Percentiles rank a stretch among this genome's conserved stretches.
These are phyloP conservation scores for Neoboletus magnificus DNA, from an alignment of 768 basidiomycete species.

Conservation along the genomic window DNA sequence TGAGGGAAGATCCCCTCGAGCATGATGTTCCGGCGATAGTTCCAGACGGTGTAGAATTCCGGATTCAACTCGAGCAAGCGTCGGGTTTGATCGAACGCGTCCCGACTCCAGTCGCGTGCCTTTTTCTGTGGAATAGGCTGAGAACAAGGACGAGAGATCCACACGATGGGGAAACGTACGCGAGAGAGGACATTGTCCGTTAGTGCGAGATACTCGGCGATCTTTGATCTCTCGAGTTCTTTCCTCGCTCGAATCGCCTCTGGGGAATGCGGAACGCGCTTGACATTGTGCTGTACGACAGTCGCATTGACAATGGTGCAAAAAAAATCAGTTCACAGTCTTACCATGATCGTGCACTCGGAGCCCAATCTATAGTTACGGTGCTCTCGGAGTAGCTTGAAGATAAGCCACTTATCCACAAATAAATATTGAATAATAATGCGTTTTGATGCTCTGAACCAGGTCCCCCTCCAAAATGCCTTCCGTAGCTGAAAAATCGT, in stretches of 20 bases:
- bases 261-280: slow-evolving; percentile 53
- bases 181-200: slow-evolving; percentile 60
- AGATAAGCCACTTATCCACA: slow-evolving; percentile 4
- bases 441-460: neutral
- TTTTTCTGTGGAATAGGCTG: slow-evolving; percentile 53
- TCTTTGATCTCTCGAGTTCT: slow-evolving; percentile 68
- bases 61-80: slow-evolving; percentile 80
- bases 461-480: slow-evolving; percentile 42
- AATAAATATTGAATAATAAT: slow-evolving; percentile 7
- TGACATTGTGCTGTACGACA: slow-evolving; percentile 60
- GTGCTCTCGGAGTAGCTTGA: no score
- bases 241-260: slow-evolving; percentile 66
- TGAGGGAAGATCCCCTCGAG: slow-evolving; percentile 64
- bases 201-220: slow-evolving; percentile 70
- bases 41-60: slow-evolving; percentile 97
- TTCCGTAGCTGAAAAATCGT: slow-evolving; percentile 47
- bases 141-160: neutral
- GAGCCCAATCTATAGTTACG: neutral
- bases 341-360: slow-evolving; percentile 23
- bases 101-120: slow-evolving; percentile 59
- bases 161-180: slow-evolving; percentile 39
- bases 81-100: slow-evolving; percentile 78
- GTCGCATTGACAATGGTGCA: neutral
- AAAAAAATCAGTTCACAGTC: neutral
- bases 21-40: slow-evolving; percentile 83